phyloP scores from a whole-genome alignment of 148 eudicot species.

The Suaeda aralocaspica region DNA sequence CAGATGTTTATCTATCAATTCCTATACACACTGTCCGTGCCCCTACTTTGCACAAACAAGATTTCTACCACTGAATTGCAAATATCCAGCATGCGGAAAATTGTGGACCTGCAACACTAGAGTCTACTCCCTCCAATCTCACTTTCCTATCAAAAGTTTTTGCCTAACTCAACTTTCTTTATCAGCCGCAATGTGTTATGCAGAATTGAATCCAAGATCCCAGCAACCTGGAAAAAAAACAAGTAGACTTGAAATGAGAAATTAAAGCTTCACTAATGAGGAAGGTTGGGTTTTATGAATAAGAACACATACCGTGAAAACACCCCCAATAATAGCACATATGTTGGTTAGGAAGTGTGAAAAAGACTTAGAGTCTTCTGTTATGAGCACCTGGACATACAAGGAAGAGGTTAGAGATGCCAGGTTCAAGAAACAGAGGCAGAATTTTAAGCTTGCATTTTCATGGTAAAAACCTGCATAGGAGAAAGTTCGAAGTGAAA shows the following conservation, averaged over 20 bases:
- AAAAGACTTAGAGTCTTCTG: slow-evolving; percentile 70
- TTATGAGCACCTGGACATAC: slow-evolving; percentile 57
- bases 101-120: slow-evolving; percentile 10
- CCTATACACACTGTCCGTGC: slow-evolving; percentile 5
- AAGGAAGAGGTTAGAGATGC: slow-evolving; percentile 15
- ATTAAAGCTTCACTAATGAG: background rate
- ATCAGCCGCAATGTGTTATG: slow-evolving; percentile 69
- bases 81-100: slow-evolving; percentile 12
- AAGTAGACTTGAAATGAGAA: background rate
- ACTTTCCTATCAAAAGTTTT: slow-evolving; percentile 49
- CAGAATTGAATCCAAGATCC: slow-evolving; percentile 82
- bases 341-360: slow-evolving; percentile 85
- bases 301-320: slow-evolving; percentile 72
- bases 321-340: slow-evolving; percentile 94
- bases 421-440: background rate
- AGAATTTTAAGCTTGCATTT: background rate
- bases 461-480: slow-evolving; percentile 62
- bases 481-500: slow-evolving; percentile 86
- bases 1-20: background rate
- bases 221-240: slow-evolving; percentile 76
- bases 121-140: background rate
- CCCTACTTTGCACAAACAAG: background rate
- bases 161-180: slow-evolving; percentile 89
- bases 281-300: background rate
- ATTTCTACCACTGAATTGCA: slow-evolving; percentile 15